These are phyloP conservation scores for Rhodotorula diobovata DNA, from an alignment of 768 basidiomycete genomes.

Conservation along the genomic window DNA sequence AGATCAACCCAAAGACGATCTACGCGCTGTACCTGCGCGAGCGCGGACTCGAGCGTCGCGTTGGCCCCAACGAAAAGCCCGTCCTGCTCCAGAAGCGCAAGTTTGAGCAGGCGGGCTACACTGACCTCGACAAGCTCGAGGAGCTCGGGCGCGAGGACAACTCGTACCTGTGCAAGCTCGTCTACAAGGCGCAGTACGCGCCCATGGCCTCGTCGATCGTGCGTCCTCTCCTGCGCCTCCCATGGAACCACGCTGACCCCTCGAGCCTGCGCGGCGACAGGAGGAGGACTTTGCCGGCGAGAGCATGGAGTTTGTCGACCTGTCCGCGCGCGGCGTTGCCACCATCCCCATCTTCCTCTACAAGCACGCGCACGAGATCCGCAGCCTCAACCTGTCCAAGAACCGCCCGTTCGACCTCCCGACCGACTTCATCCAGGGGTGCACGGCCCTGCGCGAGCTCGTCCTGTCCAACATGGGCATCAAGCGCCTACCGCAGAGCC, in stretches of 20 bases:
- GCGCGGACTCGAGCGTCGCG: constrained; percentile 62
- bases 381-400: constrained; percentile 78
- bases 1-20: constrained; percentile 42
- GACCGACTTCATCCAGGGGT: constrained; percentile 89
- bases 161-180: constrained; percentile 79
- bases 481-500: constrained; percentile 81
- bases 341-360: constrained; percentile 85
- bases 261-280: not conserved
- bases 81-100: constrained; percentile 76
- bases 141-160: constrained; percentile 72
- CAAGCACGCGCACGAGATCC: constrained; percentile 73
- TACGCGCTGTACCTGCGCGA: constrained; percentile 55
- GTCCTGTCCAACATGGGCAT: constrained; percentile 85
- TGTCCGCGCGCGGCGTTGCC: constrained; percentile 71
- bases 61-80: constrained; percentile 75
- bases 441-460: constrained; percentile 74
- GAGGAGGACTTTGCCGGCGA: constrained; percentile 66
- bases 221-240: not conserved
- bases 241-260: not conserved
- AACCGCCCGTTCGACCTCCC: constrained; percentile 97
- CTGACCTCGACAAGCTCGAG: constrained; percentile 69
- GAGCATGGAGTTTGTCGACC: constrained; percentile 70
- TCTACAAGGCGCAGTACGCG: constrained; percentile 60
- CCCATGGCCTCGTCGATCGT: constrained; percentile 16
- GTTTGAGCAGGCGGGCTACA: constrained; percentile 84